phyloP scores from a whole-genome alignment of 2,329 filamentous ascomycete species.

The Graphilbum fragrans region DNA sequence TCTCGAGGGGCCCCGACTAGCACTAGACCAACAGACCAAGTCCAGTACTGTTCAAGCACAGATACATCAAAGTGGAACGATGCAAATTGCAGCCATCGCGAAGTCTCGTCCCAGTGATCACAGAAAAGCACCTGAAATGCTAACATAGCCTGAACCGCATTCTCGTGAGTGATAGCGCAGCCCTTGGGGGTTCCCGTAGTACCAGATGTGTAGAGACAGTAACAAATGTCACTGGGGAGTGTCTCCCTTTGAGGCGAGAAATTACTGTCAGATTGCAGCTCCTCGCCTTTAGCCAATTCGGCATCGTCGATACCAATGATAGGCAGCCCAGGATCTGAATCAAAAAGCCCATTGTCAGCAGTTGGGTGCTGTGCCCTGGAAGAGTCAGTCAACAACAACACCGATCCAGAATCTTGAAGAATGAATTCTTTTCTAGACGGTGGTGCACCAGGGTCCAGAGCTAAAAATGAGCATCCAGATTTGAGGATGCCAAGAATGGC shows the following conservation, averaged over 20 bases:
- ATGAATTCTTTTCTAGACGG: slow-evolving; percentile 66
- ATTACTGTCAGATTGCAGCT: neutral
- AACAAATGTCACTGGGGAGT: slow-evolving; percentile 49
- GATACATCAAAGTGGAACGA: slow-evolving; percentile 93
- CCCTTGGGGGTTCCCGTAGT: slow-evolving; percentile 82
- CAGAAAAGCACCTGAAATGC: slow-evolving; percentile 71
- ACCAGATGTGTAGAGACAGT: slow-evolving; percentile 79
- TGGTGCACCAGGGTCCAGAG: slow-evolving; percentile 66
- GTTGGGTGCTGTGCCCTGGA: slow-evolving; percentile 4
- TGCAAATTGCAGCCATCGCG: slow-evolving; percentile 84
- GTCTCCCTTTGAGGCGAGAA: neutral
- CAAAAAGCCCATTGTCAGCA: slow-evolving; percentile 11
- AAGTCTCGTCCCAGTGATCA: slow-evolving; percentile 59
- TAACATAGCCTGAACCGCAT: slow-evolving; percentile 79
- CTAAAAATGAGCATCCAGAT: slow-evolving; percentile 68
- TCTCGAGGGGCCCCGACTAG: slow-evolving; percentile 75
- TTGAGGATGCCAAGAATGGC: slow-evolving; percentile 74
- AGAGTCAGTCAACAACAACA: slow-evolving; percentile 45
- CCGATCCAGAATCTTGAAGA: slow-evolving; percentile 56
- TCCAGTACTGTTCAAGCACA: slow-evolving; percentile 90
- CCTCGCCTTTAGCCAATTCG: slow-evolving; percentile 11
- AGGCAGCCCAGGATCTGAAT: slow-evolving; percentile 19
- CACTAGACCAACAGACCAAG: slow-evolving; percentile 80
- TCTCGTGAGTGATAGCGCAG: slow-evolving; percentile 79
- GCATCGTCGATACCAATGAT: slow-evolving; percentile 21